Evolutionary conservation across 768 basidiomycete species (phyloP).

Genomic region (Mycena capillaripes): DNA sequence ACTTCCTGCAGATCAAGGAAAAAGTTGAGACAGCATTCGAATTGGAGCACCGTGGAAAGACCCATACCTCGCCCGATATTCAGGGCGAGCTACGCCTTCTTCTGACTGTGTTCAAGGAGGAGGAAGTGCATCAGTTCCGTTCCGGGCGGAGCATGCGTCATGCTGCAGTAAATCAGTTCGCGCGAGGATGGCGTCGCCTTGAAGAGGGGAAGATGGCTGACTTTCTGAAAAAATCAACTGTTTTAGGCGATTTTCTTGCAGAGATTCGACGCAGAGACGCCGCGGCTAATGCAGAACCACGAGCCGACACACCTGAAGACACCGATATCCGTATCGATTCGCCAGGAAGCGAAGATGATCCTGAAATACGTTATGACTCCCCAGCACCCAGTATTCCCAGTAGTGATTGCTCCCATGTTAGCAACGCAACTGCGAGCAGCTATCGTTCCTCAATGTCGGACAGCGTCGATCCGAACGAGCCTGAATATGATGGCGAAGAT

Average conservation of each 20-base stretch:
- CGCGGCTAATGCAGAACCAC: too few species aligned
- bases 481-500: constrained; percentile 9
- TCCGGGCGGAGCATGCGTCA: constrained; percentile 36
- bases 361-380: background rate
- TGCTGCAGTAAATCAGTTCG: constrained; percentile 24
- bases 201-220: constrained; percentile 19
- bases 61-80: constrained; percentile 37
- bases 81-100: constrained; percentile 36
- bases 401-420: background rate
- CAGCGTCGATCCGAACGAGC: constrained; percentile 3
- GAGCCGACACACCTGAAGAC: background rate
- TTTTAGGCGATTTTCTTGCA: background rate
- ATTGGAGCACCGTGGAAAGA: background rate
- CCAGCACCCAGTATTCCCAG: constrained; percentile 4
- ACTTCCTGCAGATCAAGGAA: constrained; percentile 40
- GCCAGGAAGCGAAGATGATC: too few species aligned
- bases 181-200: constrained; percentile 21
- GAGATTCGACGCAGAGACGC: background rate
- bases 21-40: constrained; percentile 37
- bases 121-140: constrained; percentile 39
- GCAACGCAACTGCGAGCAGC: constrained; percentile 16
- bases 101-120: constrained; percentile 31
- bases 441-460: background rate
- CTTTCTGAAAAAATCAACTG: background rate
- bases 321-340: background rate